A percentile compares a stretch with the other conserved stretches of the same genome.
These are phyloP conservation scores for Laburnicola sp. DNA, from an alignment of 2,329 filamentous ascomycete genomes.

Conservation along the genomic window DNA sequence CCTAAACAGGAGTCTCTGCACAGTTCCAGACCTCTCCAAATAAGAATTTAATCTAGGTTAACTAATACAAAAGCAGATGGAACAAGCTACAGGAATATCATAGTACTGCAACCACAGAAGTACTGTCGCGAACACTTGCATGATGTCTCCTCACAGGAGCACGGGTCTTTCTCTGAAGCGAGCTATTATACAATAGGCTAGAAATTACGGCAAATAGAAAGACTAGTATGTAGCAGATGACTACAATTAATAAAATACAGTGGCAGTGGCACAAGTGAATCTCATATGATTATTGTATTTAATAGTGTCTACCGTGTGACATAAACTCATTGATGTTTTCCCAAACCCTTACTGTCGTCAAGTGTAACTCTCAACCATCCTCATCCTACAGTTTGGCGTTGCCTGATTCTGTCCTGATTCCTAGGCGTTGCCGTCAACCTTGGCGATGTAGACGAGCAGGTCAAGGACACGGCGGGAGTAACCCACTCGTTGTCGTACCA, in stretches of 20 bases:
- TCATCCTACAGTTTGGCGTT: slow-evolving; percentile 36
- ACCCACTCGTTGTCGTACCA: slow-evolving; percentile 99
- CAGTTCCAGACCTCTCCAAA: no score
- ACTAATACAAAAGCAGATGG: no score
- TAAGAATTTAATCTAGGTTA: no score
- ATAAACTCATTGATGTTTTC: slow-evolving; percentile 6
- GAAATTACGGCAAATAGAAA: no score
- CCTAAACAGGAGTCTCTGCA: no score
- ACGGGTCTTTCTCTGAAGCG: no score
- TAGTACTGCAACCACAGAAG: no score
- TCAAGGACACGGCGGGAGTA: slow-evolving; percentile 81
- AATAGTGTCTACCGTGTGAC: slow-evolving; percentile 2
- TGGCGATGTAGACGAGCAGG: slow-evolving; percentile 52
- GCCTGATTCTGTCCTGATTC: slow-evolving; percentile 45
- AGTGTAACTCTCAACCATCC: neutral
- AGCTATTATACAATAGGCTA: no score
- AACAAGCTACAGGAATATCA: no score
- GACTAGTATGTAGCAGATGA: neutral
- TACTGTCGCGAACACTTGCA: no score
- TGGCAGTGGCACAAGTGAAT: neutral
- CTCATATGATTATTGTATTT: slow-evolving; percentile 2
- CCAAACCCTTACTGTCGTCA: neutral
- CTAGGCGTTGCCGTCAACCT: slow-evolving; percentile 50
- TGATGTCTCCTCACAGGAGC: no score
- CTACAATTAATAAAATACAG: neutral